phyloP scores from a whole-genome alignment of 805 yeast genomes.

The Vanderwaltozyma tropicalis region DNA sequence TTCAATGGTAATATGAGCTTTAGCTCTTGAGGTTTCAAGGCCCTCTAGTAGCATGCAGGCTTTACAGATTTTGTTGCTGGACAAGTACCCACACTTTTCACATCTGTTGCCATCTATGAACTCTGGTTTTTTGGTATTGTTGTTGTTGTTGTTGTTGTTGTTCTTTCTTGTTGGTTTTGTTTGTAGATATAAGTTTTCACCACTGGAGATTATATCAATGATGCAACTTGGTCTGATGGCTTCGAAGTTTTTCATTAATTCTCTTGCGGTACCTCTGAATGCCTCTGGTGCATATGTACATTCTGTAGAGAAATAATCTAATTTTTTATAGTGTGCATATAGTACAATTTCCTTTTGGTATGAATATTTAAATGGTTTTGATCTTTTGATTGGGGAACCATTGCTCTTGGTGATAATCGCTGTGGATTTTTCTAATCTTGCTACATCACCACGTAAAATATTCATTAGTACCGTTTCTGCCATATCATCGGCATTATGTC shows the following conservation, averaged over 20 bases:
- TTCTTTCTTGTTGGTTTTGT: conserved; percentile 47
- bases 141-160: conserved; percentile 11
- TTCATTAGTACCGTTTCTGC: conserved; percentile 98
- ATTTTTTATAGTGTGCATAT: conserved; percentile 90
- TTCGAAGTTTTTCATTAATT: conserved; percentile 80
- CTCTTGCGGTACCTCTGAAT: conserved; percentile 93
- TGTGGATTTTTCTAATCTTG: conserved; percentile 81
- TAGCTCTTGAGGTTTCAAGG: conserved; percentile 64
- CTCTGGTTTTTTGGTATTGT: conserved; percentile 7
- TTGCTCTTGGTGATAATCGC: conserved; percentile 71
- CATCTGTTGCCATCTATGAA: conserved; percentile 65
- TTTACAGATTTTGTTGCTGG: conserved; percentile 82
- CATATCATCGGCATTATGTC: conserved; percentile 98
- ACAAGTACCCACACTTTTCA: conserved; percentile 82
- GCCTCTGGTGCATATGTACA: conserved; percentile 99
- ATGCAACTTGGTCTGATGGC: conserved; percentile 86
- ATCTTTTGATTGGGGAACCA: conserved; percentile 84
- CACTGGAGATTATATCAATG: conserved; percentile 87
- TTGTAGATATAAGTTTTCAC: conserved; percentile 62
- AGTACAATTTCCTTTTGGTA: conserved; percentile 95
- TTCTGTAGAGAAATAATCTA: conserved; percentile 94
- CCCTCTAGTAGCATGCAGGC: conserved; percentile 87
- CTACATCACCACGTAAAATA: conserved; percentile 88
- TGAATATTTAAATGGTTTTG: conserved; percentile 91
- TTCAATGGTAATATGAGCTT: conserved; percentile 39